Evolutionary conservation across 2,329 filamentous ascomycete species (phyloP).

Genomic region (Xylaria digitata): DNA sequence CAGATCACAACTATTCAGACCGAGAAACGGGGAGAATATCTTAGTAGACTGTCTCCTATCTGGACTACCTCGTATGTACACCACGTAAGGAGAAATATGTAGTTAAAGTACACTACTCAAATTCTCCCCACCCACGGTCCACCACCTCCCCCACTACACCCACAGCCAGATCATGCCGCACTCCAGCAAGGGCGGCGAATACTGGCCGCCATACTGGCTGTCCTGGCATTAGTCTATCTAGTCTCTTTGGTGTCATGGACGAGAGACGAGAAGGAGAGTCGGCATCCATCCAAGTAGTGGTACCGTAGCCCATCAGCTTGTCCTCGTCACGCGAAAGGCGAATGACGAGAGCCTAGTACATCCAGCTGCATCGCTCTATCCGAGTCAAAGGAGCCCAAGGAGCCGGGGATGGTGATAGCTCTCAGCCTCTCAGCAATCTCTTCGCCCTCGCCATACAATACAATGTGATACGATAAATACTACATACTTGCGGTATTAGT

Average conservation of each 20-base stretch:
- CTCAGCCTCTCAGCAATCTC: conserved; percentile 25
- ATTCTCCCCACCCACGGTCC: conserved; percentile 21
- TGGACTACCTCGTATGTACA: too few relatives aligned
- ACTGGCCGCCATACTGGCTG: conserved; percentile 7
- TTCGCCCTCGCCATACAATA: conserved; percentile 5
- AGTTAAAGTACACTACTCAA: background rate
- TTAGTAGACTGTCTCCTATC: too few relatives aligned
- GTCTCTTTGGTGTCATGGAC: conserved; percentile 10
- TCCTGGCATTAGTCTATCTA: conserved; percentile 12
- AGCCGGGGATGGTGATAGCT: conserved; percentile 13
- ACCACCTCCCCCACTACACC: conserved; percentile 15
- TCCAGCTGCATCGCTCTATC: conserved; percentile 27
- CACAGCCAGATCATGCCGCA: conserved; percentile 9
- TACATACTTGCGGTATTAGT: background rate
- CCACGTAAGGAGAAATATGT: too few relatives aligned
- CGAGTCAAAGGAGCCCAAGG: background rate
- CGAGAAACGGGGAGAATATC: background rate
- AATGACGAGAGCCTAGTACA: conserved; percentile 10
- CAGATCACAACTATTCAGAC: background rate
- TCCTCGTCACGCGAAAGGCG: conserved; percentile 24
- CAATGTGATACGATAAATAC: background rate
- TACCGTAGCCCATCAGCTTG: conserved; percentile 13
- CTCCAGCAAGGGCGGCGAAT: conserved; percentile 9
- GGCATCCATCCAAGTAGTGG: conserved; percentile 26
- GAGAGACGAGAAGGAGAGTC: conserved; percentile 24